Evolutionary conservation across 1,284 basidiomycete genomes (phyloP), one percentile per base, ranked within the genome.

Genomic region (Mycosarcoma mackinlayi): DNA sequence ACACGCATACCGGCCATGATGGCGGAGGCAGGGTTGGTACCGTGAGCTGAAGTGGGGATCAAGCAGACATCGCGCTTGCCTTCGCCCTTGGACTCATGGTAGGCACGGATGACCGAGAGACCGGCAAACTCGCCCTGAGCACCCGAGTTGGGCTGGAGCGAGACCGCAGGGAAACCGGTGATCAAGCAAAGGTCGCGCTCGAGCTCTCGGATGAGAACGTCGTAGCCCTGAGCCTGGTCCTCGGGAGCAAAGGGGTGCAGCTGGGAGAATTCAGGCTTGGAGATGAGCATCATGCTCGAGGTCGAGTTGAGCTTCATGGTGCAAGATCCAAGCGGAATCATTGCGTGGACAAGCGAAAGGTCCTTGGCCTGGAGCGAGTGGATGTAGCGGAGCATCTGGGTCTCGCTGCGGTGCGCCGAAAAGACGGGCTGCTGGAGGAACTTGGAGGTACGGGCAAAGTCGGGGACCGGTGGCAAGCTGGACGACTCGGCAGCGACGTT

Each of bases 1-100:
- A 98, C 95, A 83, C 93, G 95, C 84, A 98, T 87, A 33, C 95
- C 95, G 45, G 95, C 93, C 94, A 98, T 95, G 56, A 92, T 91
- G 44, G 95, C 95, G 38, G 92, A 95, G 6, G 81, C 81, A 1
- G 81, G 81, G 58, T 83, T 83, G 33, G 94, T 97, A 46, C 94
- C 94, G 84, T 98, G 95, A 0, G 95, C 94, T 73, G 92, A 95
- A 56, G 94, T 86, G 44, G 95, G 95, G 75, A 98, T 96, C 62
- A 98, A 85, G 83, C 95, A 98, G 46, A 98, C 88, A 83, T 98
- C 88, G 49, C 95, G 88, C 77, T 95, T 89, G 6, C 86, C 87
- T 79, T 98, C 89, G 30, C 92, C 92, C 30, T 90, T 89, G 51
- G 91, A 91, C 81, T 92, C 90, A 81, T 96, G 93, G 84, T 95